phyloP scores from a whole-genome alignment of 2,329 filamentous ascomycete genomes.

The Monilinia aucupariae region DNA sequence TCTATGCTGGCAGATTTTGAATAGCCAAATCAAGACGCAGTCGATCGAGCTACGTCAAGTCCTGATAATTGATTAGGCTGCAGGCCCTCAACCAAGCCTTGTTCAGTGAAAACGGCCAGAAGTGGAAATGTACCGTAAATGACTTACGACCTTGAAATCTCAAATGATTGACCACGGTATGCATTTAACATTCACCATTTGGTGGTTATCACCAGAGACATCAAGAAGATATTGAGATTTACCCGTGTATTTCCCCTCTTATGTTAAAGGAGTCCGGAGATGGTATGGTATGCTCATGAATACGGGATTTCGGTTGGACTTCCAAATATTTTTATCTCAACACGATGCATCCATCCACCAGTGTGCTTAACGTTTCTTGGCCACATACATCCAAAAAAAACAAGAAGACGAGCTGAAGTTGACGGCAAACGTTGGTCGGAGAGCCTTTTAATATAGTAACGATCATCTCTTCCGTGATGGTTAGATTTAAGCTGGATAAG shows the following conservation, averaged over 20 bases:
- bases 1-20: not conserved
- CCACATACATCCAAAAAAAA: not conserved
- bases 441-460: not conserved
- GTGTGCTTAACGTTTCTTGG: not conserved
- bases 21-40: not conserved
- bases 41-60: not conserved
- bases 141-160: not conserved
- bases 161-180: conserved; percentile 1
- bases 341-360: not conserved
- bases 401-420: not conserved
- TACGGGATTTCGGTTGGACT: not conserved
- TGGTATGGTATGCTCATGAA: not conserved
- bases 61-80: not conserved
- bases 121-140: not conserved
- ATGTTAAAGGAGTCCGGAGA: not conserved
- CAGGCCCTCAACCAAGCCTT: not conserved
- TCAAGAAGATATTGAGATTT: not conserved
- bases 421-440: not conserved
- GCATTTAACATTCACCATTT: not conserved
- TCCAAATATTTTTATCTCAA: not conserved
- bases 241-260: not conserved
- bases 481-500: not conserved
- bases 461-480: not conserved
- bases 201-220: not conserved
- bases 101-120: not conserved